Conservation (phyloP, 495 filamentous ascomycete species). For the Chlorociboria aeruginascens region DNA sequence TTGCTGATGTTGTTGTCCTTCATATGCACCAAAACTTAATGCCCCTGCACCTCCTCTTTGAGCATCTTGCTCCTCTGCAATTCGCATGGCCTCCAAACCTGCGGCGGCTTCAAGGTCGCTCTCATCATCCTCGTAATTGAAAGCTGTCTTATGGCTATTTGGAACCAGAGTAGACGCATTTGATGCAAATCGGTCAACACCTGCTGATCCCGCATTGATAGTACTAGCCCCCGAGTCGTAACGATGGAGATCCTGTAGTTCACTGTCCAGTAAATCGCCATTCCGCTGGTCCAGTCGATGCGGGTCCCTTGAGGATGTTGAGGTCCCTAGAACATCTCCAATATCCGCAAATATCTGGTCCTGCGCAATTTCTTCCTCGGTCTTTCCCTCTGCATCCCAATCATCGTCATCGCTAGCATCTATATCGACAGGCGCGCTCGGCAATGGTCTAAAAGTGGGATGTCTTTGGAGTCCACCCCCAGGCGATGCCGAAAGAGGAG, state of each 20-base stretch:
- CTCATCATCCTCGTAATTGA: constrained; percentile 35
- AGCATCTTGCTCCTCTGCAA: constrained; percentile 72
- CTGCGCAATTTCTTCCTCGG: constrained; percentile 29
- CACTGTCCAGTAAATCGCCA: constrained; percentile 28
- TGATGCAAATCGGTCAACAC: constrained; percentile 28
- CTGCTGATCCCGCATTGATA: constrained; percentile 16
- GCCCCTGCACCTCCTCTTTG: constrained; percentile 41
- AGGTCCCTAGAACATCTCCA: constrained; percentile 25
- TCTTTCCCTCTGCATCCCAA: constrained; percentile 24
- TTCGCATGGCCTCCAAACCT: constrained; percentile 70
- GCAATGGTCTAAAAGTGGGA: constrained; percentile 42
- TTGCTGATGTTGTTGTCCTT: constrained; percentile 17
- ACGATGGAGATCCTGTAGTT: constrained; percentile 30
- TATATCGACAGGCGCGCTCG: constrained; percentile 34
- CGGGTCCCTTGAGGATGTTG: constrained; percentile 19
- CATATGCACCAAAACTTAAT: constrained; percentile 9
- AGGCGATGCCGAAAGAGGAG: constrained; percentile 22
- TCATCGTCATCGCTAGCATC: constrained; percentile 27
- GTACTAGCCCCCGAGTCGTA: constrained; percentile 40
- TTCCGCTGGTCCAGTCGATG: constrained; percentile 13
- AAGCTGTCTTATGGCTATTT: constrained; percentile 18
- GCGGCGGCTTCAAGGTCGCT: constrained; percentile 88
- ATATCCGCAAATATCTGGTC: constrained; percentile 43
- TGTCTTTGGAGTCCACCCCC: constrained; percentile 32
- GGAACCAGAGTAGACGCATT: constrained; percentile 36